Percentiles rank a stretch among this genome's conserved stretches.
Conservation (phyloP, 2,329 filamentous ascomycete genomes). For the Thermothelomyces thermophilus region DNA sequence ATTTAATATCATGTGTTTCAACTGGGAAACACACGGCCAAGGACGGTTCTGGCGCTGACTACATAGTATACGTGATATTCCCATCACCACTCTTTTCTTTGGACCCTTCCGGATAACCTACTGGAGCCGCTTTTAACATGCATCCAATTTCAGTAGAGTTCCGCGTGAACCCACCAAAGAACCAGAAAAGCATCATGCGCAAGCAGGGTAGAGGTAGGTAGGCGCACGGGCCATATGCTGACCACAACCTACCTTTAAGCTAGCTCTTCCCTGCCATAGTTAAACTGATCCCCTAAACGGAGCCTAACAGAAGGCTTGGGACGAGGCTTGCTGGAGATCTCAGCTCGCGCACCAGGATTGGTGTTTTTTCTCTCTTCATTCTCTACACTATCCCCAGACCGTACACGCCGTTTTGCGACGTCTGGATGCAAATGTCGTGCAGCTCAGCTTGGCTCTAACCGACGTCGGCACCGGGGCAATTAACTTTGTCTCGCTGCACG, state of each 20-base stretch:
- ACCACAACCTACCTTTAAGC: too few relatives aligned
- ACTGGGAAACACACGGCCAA: too few relatives aligned
- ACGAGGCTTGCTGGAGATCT: constrained; percentile 5
- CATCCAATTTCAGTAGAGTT: too few relatives aligned
- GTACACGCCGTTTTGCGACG: constrained; percentile 1
- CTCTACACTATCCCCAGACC: constrained; percentile 1
- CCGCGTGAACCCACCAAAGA: too few relatives aligned
- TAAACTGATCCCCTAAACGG: not conserved
- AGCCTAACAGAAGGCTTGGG: not conserved
- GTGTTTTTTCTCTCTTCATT: constrained; percentile 12
- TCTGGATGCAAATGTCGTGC: constrained; percentile 8
- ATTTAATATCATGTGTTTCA: not conserved
- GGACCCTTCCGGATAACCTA: too few relatives aligned
- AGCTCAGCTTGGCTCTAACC: constrained; percentile 2
- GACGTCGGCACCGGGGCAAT: constrained; percentile 19
- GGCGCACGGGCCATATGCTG: constrained; percentile 17
- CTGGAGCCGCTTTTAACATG: too few relatives aligned
- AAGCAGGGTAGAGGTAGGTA: constrained; percentile 6
- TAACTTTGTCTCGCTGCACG: constrained; percentile 20
- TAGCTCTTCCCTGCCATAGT: not conserved
- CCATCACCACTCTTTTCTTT: not conserved
- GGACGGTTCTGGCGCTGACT: too few relatives aligned
- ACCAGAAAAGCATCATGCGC: not conserved
- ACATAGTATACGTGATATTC: too few relatives aligned
- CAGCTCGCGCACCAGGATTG: not conserved